Percentiles rank a stretch among this genome's conserved stretches.
Evolutionary conservation across 352 stramenopile species (phyloP).

Genomic region (Phytophthora sp.): DNA sequence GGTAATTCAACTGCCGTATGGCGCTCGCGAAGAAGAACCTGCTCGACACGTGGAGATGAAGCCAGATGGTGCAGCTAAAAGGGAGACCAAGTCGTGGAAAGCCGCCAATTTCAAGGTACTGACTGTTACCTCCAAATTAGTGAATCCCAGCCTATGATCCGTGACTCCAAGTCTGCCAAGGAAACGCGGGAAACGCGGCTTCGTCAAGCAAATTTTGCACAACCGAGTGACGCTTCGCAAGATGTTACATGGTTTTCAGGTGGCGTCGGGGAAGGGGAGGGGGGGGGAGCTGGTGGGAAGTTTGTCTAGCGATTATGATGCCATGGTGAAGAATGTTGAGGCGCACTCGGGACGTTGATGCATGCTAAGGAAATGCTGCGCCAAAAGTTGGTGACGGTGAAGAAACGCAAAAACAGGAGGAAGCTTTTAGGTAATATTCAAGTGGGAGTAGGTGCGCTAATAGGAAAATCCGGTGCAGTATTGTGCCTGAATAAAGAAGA

Average conservation of each 20-base stretch:
- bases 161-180: not conserved
- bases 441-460: too few species aligned
- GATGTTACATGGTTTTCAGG: not conserved
- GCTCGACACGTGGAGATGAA: not conserved
- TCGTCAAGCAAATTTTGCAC: not conserved
- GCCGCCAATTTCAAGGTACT: not conserved
- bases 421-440: too few species aligned
- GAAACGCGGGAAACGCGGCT: not conserved
- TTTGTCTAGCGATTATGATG: not conserved
- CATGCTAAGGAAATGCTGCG: not conserved
- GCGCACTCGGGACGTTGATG: not conserved
- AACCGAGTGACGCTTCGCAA: not conserved
- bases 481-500: too few species aligned
- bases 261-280: not conserved
- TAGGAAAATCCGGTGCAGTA: too few species aligned
- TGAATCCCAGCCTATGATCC: not conserved
- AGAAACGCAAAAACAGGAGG: not conserved
- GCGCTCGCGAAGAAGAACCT: not conserved
- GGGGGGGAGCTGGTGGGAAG: not conserved
- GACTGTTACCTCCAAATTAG: not conserved
- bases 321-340: not conserved
- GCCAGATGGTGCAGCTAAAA: not conserved
- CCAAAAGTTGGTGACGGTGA: not conserved
- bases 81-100: not conserved
- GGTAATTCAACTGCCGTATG: not conserved